Evolutionary conservation across 164 flowering plant genomes (phyloP), one percentile per base, ranked within the genome.

Genomic region (Umbilicus rupestris): DNA sequence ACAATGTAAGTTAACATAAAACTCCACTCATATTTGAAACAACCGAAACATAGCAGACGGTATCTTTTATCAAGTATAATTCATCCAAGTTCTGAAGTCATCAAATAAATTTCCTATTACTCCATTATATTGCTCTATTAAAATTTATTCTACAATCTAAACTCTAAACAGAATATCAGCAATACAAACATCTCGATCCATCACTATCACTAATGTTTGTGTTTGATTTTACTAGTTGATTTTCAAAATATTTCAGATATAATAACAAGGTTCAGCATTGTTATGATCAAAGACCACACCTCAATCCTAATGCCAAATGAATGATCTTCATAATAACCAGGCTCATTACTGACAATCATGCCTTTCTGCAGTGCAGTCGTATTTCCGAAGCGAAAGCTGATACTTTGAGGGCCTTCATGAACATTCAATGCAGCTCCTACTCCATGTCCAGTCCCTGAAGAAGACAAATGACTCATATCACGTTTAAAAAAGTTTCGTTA

Each of bases 381-480:
- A 73, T 91, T 92, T 67, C 97, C 96, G 79, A 74, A 92, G 31
- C 99, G 80, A 70, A 76, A 94, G 78, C 99, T 94, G 64, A 94
- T 94, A 71, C 97, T 85, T 76, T 94, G 99, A 58, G 99, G 99
- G 57, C 97, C 99, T 76, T 94, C 99, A 72, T 94, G 99, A 65
- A 94, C 99, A 84, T 94, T 94, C 49, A 94, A 69, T 62, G 94
- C 97, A 74, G 99, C 97, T 60, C 99, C 99, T 11, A 94, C 99
- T 69, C 99, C 99, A 78, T 91, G 97, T 39, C 97, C 97, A 69
- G 98, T 94, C 42, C 98, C 98, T 93, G 70, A 57, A 41, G 50
- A 52, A 57, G 17, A 29, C 5, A 73, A 64, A 11, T 12, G 17
- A 14, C 60, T 26, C 33, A 22, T 7, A 7, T n/a, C 29, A 20